A percentile compares a stretch with the other conserved stretches of the same genome.
Evolutionary conservation across 23 red algal species (phyloP).

Genomic region (Gracilaria gracilis): DNA sequence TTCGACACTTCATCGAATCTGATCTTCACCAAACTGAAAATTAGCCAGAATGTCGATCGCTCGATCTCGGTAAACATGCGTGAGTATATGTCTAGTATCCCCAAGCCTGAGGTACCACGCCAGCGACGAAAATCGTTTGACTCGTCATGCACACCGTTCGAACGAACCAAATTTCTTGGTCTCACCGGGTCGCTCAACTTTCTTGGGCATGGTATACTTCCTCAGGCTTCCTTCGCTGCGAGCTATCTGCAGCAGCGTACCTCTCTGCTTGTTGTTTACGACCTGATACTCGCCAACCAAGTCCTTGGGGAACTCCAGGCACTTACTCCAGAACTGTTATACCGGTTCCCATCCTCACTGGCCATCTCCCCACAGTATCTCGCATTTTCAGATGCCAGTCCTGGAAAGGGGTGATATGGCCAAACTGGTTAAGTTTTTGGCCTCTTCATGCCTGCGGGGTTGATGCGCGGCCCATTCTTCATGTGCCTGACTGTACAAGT

Average conservation of each 20-base stretch:
- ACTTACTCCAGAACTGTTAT: neutral
- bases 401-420: too few species aligned
- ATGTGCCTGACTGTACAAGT: conserved; percentile 1
- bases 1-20: neutral
- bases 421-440: too few species aligned
- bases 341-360: neutral
- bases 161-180: neutral
- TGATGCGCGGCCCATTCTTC: neutral
- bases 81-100: neutral
- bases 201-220: conserved; percentile 5
- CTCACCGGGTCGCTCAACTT: conserved; percentile 1
- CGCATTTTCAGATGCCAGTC: too few species aligned
- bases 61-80: neutral
- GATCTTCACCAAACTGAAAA: neutral
- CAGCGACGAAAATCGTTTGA: neutral
- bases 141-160: neutral
- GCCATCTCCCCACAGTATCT: too few species aligned
- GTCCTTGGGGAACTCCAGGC: neutral
- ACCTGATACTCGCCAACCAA: neutral
- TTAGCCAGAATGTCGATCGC: neutral
- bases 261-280: neutral
- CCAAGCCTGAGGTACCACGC: neutral
- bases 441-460: too few species aligned
- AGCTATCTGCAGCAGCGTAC: conserved; percentile 5
- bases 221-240: conserved; percentile 19